Evolutionary conservation across 441 rosid species (phyloP).

Genomic region (Arabidopsis hybrid): DNA sequence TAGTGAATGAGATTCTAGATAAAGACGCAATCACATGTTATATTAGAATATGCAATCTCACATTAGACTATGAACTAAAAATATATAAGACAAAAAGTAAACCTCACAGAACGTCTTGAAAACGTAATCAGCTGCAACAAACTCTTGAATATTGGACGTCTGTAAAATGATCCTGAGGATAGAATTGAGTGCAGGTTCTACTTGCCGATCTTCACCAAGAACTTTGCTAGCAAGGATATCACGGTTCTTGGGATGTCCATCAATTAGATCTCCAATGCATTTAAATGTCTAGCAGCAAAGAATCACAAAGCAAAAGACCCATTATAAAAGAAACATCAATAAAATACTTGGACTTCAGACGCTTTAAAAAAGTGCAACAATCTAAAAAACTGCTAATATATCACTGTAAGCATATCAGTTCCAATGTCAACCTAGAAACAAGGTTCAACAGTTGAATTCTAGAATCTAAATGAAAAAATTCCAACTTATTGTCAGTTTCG

Average conservation of each 20-base stretch:
- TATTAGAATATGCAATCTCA: constrained; percentile 20
- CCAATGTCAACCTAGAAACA: constrained; percentile 24
- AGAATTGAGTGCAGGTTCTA: constrained; percentile 92
- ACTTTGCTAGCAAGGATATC: constrained; percentile 88
- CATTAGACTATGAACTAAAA: constrained; percentile 15
- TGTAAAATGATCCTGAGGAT: constrained; percentile 88
- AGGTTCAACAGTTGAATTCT: constrained; percentile 20
- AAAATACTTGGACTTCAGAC: constrained; percentile 15
- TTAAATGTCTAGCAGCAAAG: constrained; percentile 70
- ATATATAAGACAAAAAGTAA: constrained; percentile 37
- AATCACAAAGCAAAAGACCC: constrained; percentile 34
- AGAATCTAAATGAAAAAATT: constrained; percentile 1
- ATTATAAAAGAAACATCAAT: constrained; percentile 5
- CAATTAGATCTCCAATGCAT: constrained; percentile 85
- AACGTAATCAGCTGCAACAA: constrained; percentile 89
- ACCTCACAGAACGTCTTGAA: constrained; percentile 96
- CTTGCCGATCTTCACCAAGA: constrained; percentile 92
- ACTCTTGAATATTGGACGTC: constrained; percentile 90
- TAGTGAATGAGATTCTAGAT: constrained; percentile 19
- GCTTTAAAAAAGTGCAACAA: background rate
- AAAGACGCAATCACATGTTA: constrained; percentile 24
- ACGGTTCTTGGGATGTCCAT: constrained; percentile 78
- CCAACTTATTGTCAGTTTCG: background rate
- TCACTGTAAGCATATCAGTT: constrained; percentile 11
- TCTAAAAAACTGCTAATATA: background rate